Conservation (phyloP, 148 eudicot genomes). For the Rhododendron mucronatum region DNA sequence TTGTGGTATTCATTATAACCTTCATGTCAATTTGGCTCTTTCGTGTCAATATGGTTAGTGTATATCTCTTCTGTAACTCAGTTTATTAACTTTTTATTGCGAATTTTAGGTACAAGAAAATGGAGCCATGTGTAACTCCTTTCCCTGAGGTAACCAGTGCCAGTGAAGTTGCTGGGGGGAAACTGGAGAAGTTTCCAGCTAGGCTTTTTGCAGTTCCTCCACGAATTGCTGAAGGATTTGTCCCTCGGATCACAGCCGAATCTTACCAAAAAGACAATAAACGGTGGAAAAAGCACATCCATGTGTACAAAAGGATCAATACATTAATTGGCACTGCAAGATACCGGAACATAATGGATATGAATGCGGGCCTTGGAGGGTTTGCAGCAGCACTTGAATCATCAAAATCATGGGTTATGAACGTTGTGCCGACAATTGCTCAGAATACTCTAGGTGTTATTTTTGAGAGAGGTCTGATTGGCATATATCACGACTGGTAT, state of each 20-base stretch:
- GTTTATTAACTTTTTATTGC: background rate
- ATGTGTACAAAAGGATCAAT: conserved; percentile 27
- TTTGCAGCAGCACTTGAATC: no score
- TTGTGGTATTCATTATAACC: background rate
- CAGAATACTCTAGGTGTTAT: conserved; percentile 31
- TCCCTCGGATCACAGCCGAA: conserved; percentile 32
- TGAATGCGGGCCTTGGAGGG: no score
- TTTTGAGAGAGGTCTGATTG: conserved; percentile 40
- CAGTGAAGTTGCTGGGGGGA: conserved; percentile 12
- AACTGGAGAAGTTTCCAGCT: conserved; percentile 29
- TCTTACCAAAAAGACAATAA: conserved; percentile 29
- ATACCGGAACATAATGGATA: background rate
- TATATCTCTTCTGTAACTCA: background rate
- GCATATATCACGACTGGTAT: conserved; percentile 45
- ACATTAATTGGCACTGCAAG: conserved; percentile 31
- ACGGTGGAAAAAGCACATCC: conserved; percentile 34
- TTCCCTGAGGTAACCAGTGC: conserved; percentile 6
- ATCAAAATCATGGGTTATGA: conserved; percentile 31
- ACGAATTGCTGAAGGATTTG: conserved; percentile 23
- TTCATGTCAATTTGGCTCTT: background rate
- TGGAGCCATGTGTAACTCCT: conserved; percentile 28
- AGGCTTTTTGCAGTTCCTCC: conserved; percentile 36
- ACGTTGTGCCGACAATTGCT: conserved; percentile 40
- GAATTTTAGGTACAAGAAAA: conserved; percentile 26
- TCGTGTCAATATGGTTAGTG: background rate